Percentiles rank a stretch among this genome's conserved stretches.
phyloP scores from a whole-genome alignment of 2,329 filamentous ascomycete species.

The Hypoxylon sp. region DNA sequence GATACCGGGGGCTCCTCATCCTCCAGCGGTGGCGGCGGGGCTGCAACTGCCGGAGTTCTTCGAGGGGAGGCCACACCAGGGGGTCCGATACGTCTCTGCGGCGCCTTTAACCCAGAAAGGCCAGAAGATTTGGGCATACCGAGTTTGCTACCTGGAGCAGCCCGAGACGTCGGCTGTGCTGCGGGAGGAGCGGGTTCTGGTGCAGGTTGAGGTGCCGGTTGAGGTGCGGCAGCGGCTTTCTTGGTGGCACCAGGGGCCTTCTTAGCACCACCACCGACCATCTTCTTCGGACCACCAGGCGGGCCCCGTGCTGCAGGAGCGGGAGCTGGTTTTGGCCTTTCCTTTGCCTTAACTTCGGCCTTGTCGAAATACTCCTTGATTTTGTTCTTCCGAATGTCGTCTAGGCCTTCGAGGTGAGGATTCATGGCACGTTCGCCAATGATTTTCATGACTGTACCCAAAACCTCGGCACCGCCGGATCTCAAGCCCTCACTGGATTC shows the following conservation, averaged over 20 bases:
- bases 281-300: conserved; percentile 57
- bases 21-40: conserved; percentile 66
- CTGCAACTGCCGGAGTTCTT: conserved; percentile 61
- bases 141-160: conserved; percentile 64
- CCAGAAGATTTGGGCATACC: conserved; percentile 69
- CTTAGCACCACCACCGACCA: conserved; percentile 59
- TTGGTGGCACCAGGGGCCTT: conserved; percentile 68
- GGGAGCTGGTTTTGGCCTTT: conserved; percentile 88
- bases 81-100: conserved; percentile 69
- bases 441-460: conserved; percentile 98
- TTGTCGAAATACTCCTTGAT: conserved; percentile 90
- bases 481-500: conserved; percentile 90
- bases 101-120: conserved; percentile 71
- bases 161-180: conserved; percentile 70
- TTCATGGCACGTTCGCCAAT: conserved; percentile 97
- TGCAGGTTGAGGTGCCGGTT: conserved; percentile 56
- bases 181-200: conserved; percentile 68
- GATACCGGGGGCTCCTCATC: conserved; percentile 67
- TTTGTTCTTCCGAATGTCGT: conserved; percentile 95
- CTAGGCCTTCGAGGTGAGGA: conserved; percentile 88
- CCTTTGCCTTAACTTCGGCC: conserved; percentile 88
- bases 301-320: conserved; percentile 69
- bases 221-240: conserved; percentile 61
- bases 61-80: conserved; percentile 68
- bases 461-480: conserved; percentile 89